These are phyloP conservation scores for Serendipita sp. DNA, from an alignment of 768 basidiomycete genomes.

Conservation along the genomic window DNA sequence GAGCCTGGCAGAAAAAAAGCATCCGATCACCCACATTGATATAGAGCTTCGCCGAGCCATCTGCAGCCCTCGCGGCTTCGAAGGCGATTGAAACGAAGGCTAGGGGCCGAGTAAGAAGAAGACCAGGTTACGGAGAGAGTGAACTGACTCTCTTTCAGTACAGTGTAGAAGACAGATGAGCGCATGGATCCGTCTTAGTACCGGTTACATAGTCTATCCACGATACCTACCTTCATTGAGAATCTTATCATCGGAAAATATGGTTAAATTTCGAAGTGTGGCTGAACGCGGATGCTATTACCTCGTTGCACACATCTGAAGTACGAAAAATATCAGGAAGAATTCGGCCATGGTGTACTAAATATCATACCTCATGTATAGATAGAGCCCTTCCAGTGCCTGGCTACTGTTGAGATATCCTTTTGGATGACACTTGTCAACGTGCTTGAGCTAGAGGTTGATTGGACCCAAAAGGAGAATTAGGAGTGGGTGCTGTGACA, in stretches of 20 bases:
- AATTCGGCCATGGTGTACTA: neutral
- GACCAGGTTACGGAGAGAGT: neutral
- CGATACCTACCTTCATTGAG: neutral
- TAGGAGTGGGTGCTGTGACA: neutral
- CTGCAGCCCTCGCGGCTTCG: neutral
- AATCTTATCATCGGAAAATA: neutral
- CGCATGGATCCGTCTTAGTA: neutral
- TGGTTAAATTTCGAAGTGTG: too few species aligned
- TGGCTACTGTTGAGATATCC: constrained; percentile 8
- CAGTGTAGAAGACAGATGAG: neutral
- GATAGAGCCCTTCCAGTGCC: constrained; percentile 10
- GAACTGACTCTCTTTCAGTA: neutral
- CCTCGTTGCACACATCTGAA: neutral
- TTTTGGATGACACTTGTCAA: constrained; percentile 11
- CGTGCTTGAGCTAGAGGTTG: constrained; percentile 7
- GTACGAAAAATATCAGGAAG: neutral
- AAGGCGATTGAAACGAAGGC: neutral
- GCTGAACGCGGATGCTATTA: neutral
- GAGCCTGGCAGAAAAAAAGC: too few species aligned
- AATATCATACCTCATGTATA: neutral
- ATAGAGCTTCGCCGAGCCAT: neutral
- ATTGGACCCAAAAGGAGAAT: constrained; percentile 10
- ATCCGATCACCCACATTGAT: neutral
- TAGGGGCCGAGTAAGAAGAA: neutral
- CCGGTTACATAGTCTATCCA: neutral